A percentile compares a stretch with the other conserved stretches of the same genome.
phyloP scores from a whole-genome alignment of 2,329 filamentous ascomycete species.

The Ophiostoma angusticollis region DNA sequence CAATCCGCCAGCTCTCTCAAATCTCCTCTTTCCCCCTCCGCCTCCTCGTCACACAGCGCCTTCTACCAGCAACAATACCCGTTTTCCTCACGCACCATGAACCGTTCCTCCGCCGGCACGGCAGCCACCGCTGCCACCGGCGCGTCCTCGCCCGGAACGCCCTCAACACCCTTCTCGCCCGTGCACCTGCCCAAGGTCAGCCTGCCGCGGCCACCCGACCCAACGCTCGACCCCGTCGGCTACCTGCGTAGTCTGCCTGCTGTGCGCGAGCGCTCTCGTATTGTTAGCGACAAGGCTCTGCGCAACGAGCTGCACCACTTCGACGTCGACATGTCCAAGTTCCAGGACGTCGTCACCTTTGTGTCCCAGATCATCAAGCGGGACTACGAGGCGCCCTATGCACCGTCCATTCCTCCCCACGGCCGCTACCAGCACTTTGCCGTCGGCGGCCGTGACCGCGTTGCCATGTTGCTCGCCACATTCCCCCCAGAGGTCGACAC shows the following conservation, averaged over 20 bases:
- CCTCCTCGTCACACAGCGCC: slow-evolving; percentile 3
- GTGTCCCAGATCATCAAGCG: slow-evolving; percentile 84
- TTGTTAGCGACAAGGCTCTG: slow-evolving; percentile 66
- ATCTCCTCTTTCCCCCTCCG: slow-evolving; percentile 19
- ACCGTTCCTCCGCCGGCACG: slow-evolving; percentile 39
- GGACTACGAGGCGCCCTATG: slow-evolving; percentile 42
- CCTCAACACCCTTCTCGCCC: slow-evolving; percentile 40
- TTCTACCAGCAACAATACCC: slow-evolving; percentile 21
- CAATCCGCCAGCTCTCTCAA: slow-evolving; percentile 37
- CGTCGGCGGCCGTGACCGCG: slow-evolving; percentile 62
- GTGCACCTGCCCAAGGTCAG: slow-evolving; percentile 58
- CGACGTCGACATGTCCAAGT: slow-evolving; percentile 75
- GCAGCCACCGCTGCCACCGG: slow-evolving; percentile 16
- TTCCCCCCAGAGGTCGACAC: slow-evolving; percentile 58
- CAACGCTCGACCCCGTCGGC: slow-evolving; percentile 72
- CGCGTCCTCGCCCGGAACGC: slow-evolving; percentile 26
- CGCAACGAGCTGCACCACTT: slow-evolving; percentile 73
- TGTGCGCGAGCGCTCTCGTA: slow-evolving; percentile 64
- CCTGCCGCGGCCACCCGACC: slow-evolving; percentile 75
- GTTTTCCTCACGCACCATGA: slow-evolving; percentile 26
- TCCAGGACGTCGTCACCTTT: slow-evolving; percentile 70
- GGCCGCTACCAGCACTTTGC: slow-evolving; percentile 76
- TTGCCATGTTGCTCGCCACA: slow-evolving; percentile 56
- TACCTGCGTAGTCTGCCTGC: slow-evolving; percentile 85
- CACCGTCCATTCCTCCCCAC: slow-evolving; percentile 62